Base-by-base conservation (phyloP, 2,329 filamentous ascomycete species). In the Emericellopsis cladophorae region DNA sequence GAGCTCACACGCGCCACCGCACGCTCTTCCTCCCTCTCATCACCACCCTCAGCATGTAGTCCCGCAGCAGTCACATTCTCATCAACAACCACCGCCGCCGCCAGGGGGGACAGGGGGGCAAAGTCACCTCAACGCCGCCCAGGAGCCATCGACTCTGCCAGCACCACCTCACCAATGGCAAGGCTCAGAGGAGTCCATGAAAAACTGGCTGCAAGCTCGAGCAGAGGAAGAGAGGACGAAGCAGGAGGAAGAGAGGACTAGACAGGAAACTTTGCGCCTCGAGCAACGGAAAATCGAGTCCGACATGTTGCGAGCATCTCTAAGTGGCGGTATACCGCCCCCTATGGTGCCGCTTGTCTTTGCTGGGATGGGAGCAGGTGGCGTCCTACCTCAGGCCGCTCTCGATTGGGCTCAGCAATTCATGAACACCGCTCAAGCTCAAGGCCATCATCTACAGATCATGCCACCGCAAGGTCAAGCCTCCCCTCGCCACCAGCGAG, bases 291-390 rank as follows among this genome's bases (percentile, higher is more conserved):
- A 71, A 51, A 70, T 85, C 42, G 84, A 88, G 58, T 74, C 81
- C 53, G 78, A 78, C 36, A 87, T 89, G 61, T 60, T 89, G 43
- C 68, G 73, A 41, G 78, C 81, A 18, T 83, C 81, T 3, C 57
- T 88, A 40, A 68, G 71, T 41, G 76, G 79, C 31, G 82, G 83
- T 10, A 76, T 89, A 39, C 83, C 84, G 9, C 81, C 83, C 11
- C 71, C 79, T 31, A 76, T 88, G 70, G 72, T 88, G 22, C 84
- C 84, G 7, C 64, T 86, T 44, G 77, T 89, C 21, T 87, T 89
- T 58, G 75, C 79, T 11, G 79, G 80, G 35, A 80, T 86, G 68
- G 73, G 73, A 36, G 49, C 48, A 21, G 79, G 79, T 32, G 77
- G 76, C 31, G 65, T 68, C 41, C 58, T 81, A 23, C 67, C 79